A percentile compares a stretch with the other conserved stretches of the same genome.
phyloP scores from a whole-genome alignment of 441 rosid genomes.

The Croton setiger region DNA sequence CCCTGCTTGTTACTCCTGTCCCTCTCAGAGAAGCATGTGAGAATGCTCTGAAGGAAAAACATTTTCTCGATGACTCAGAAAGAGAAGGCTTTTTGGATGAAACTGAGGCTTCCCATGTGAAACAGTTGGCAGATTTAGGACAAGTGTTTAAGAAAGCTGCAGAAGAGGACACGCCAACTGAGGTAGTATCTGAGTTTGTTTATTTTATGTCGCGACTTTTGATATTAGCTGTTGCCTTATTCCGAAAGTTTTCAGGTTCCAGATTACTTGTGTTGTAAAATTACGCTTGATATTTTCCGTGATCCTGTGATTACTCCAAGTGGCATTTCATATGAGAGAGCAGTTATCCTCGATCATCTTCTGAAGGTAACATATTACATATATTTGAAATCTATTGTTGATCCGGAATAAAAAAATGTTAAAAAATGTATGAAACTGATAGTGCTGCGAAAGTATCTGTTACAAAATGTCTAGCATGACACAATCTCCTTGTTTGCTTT shows the following conservation, averaged over 20 bases:
- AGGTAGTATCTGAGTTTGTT: slow-evolving; percentile 35
- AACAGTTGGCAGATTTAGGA: slow-evolving; percentile 47
- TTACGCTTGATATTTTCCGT: slow-evolving; percentile 78
- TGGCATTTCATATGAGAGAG: slow-evolving; percentile 85
- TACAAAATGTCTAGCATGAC: too few relatives aligned
- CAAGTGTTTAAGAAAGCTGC: slow-evolving; percentile 61
- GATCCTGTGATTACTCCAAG: slow-evolving; percentile 96
- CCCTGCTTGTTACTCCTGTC: slow-evolving; percentile 19
- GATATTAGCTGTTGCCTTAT: background rate
- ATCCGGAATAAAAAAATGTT: too few relatives aligned
- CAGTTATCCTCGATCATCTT: slow-evolving; percentile 80
- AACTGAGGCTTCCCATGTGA: slow-evolving; percentile 29
- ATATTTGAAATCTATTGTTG: background rate
- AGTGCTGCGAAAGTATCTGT: too few relatives aligned
- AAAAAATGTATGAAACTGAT: too few relatives aligned
- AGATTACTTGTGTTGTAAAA: slow-evolving; percentile 81
- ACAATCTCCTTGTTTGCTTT: background rate
- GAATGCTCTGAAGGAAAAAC: slow-evolving; percentile 65
- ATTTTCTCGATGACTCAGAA: slow-evolving; percentile 42
- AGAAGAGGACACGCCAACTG: slow-evolving; percentile 62
- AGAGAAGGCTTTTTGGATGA: slow-evolving; percentile 55
- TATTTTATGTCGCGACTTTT: background rate
- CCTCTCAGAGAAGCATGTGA: slow-evolving; percentile 71
- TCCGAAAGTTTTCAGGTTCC: slow-evolving; percentile 61
- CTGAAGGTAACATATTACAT: slow-evolving; percentile 44